Conservation (phyloP, 148 eudicot species). For the Amaranthus hypochondriacus region DNA sequence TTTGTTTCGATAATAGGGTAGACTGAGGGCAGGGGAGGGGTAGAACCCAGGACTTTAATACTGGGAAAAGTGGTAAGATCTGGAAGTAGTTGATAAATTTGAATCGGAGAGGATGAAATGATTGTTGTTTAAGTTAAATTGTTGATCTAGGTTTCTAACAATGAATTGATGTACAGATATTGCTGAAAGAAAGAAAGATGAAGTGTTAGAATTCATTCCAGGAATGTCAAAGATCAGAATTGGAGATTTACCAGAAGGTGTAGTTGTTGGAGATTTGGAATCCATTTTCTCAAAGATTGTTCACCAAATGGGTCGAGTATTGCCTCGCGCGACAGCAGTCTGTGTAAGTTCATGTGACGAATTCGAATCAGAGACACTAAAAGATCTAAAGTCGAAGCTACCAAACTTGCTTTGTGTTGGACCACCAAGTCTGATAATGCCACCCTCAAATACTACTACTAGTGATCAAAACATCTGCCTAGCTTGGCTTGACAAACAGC, state of each 20-base stretch:
- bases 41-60: no score
- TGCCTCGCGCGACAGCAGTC: slow-evolving; percentile 39
- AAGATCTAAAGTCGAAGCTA: slow-evolving; percentile 35
- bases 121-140: no score
- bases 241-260: slow-evolving; percentile 36
- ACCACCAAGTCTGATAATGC: slow-evolving; percentile 28
- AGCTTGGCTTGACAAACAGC: slow-evolving; percentile 31
- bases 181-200: slow-evolving; percentile 24
- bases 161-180: slow-evolving; percentile 10
- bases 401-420: slow-evolving; percentile 36
- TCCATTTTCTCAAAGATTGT: slow-evolving; percentile 30
- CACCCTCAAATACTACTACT: not conserved
- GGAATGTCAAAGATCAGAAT: slow-evolving; percentile 33
- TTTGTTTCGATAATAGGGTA: no score
- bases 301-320: slow-evolving; percentile 33
- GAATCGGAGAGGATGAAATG: no score
- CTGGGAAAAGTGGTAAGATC: no score
- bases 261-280: slow-evolving; percentile 28
- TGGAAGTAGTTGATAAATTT: no score
- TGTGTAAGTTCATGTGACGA: slow-evolving; percentile 45
- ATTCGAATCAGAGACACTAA: slow-evolving; percentile 28
- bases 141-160: no score
- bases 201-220: slow-evolving; percentile 34
- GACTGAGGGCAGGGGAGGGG: no score
- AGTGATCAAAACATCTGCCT: slow-evolving; percentile 13